Base-by-base conservation (phyloP, 83 land plant species). In the Picea abies region DNA sequence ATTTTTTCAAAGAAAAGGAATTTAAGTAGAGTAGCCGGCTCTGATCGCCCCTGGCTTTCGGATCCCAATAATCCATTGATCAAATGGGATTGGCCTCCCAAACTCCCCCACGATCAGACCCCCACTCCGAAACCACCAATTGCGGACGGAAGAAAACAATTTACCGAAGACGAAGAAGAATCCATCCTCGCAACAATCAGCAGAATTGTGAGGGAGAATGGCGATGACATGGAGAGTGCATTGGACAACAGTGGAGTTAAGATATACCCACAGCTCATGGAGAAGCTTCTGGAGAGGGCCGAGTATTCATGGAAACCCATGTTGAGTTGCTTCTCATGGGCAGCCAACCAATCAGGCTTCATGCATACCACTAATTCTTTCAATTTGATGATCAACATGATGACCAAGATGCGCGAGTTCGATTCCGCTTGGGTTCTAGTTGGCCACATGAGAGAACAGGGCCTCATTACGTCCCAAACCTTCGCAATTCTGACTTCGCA, bases 401-500 rank as follows among this genome's bases (percentile, higher is more conserved):
- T 92, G 75, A 79, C 79, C 47, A 87, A 83, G 71, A 81, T 86
- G 12, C 73, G 88, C 41, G 78, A 79, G 25, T 92, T 90, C 63
- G 88, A 86, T 56, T 49, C 56, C 10, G 92, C 94, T 12, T 92
- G 92, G 92, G 68, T 58, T 44, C 67, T 92, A 41, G 16, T 90
- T 23, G 75, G 3, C 82, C 60, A 44, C 49, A 82, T 23, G 80
- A 79, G 23, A 56, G 72, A 71, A 23, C 76, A 63, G 10, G 23
- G 9, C 47, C 84, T 80, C 65, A 65, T 81, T 73, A 86, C 88
- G 2, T 19, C 20, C 32, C 23, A 86, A 19, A 75, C 87, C n/a
- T n/a, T n/a, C n/a, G n/a, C n/a, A n/a, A n/a, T n/a, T n/a, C n/a
- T n/a, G n/a, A n/a, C 19, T 86, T 88, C 63, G 70, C 82, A 0